Evolutionary conservation across 495 filamentous ascomycete species (phyloP), one percentile per base, ranked within the genome.

Genomic region (Neurospora sublineolata): DNA sequence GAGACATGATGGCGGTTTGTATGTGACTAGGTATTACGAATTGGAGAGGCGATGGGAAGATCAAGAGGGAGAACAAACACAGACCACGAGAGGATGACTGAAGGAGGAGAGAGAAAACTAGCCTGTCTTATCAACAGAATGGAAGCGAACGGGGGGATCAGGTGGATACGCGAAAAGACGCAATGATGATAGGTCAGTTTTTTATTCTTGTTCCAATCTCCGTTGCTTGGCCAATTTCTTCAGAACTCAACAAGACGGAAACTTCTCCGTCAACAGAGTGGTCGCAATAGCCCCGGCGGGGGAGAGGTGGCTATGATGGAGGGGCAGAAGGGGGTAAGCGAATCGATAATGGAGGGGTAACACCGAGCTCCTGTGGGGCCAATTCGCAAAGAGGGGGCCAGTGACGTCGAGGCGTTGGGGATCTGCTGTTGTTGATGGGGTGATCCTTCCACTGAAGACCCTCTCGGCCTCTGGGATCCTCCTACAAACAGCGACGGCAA

Each of bases 1-100:
- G 92, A 89, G 96, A 97, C 95, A 99, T 99, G 73, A 79, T 91
- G 78, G 70, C 12, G 72, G 58, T 37, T 67, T 64, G 14, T 64
- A 64, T 18, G 52, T 64, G 52, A 64, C 52, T 64, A 64, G 52
- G 27, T 64, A 64, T 64, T 33, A 64, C 52, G 14, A 64, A 16
- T 18, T 64, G 52, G 23, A n/a, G 30, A 12, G 44, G 23, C 10
- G 42, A 23, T 58, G 40, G 18, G 23, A 27, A 70, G 27, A 27
- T 67, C 42, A 33, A 70, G 69, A 27, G 14, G 11, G 27, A 23
- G 20, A 14, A 27, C 46, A 58, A 58, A 58, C 23, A 58, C 23
- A 33, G 14, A 23, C 23, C 8, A 30, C 46, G 46, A 70, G 39
- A 70, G 46, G 68, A n/a, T 23, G 46, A 14, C 30, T 16, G 40